Evolutionary conservation across 2,329 filamentous ascomycete genomes (phyloP), one percentile per base, ranked within the genome.

Genomic region (Aureobasidium pullulans): DNA sequence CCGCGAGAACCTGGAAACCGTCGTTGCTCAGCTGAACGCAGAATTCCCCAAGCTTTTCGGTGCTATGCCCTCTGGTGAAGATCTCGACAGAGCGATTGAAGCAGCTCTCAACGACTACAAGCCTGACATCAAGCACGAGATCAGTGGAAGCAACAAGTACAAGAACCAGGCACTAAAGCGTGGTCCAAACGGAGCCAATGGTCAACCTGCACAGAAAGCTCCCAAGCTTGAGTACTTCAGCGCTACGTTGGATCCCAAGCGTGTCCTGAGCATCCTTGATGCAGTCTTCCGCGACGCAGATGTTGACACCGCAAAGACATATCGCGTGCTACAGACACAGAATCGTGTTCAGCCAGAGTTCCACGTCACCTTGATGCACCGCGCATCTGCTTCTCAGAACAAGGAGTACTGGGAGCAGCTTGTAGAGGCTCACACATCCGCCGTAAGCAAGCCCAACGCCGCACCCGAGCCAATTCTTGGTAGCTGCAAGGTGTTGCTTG

Each of bases 301-400:
- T 0, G 73, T 84, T 4, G 75, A 82, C 15, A 78, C 76, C 34
- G 76, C 83, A n/a, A 79, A 76, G 23, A 86, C 96, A 68, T 99
- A 89, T 76, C 83, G 81, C 66, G 83, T 89, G 60, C 81, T 99
- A 36, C 83, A 88, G 71, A 81, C 87, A 65, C 81, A 80, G 2
- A 81, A 86, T 19, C 88, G 94, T 58, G 75, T 97, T 6, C 93
- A 97, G 72, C 70, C 81, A n/a, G 81, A 85, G 42, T 99, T 97
- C 71, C 94, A 99, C 71, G 89, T 99, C 60, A 99, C 94, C 0
- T 81, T 99, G 40, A 90, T 96, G 71, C 94, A 99, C 73, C 86
- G 87, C 48, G 84, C 86, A 10, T 78, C 77, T 2, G 76, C 83
- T 9, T 77, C 78, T 42, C 75, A 86, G 32, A 73, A 86, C 63